These are phyloP conservation scores for Apiotrichum sp. DNA, from an alignment of 1,284 basidiomycete species.

Conservation along the genomic window DNA sequence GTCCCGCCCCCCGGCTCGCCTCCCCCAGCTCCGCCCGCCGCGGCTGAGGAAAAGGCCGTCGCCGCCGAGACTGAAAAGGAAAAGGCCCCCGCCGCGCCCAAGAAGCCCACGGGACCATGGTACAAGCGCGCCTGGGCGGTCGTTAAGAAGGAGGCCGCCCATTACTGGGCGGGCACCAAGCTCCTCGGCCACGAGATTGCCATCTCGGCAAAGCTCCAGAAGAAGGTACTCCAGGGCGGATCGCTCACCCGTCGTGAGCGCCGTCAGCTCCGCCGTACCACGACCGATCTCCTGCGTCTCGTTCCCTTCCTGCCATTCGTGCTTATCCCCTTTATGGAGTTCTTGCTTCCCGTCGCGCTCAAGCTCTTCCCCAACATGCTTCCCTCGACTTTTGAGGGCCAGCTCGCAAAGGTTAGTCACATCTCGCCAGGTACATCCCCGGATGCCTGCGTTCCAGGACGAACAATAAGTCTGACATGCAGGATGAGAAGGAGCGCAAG, in stretches of 20 bases:
- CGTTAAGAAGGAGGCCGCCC: constrained; percentile 90
- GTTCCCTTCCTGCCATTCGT: constrained; percentile 94
- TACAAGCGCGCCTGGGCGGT: constrained; percentile 63
- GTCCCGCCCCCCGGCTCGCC: constrained; percentile 33
- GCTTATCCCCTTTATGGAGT: constrained; percentile 96
- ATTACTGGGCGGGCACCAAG: constrained; percentile 97
- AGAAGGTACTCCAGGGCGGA: constrained; percentile 88
- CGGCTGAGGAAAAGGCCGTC: constrained; percentile 12
- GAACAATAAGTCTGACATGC: background rate
- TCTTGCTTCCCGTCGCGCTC: constrained; percentile 92
- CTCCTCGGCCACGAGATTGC: constrained; percentile 90
- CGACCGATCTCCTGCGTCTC: constrained; percentile 82
- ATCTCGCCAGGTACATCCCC: background rate
- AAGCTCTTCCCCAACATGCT: constrained; percentile 99
- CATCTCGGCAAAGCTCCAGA: constrained; percentile 80
- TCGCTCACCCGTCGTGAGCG: constrained; percentile 85
- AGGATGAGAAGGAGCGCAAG: constrained; percentile 97
- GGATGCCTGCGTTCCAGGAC: no score
- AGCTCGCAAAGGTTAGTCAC: constrained; percentile 71
- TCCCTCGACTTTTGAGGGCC: constrained; percentile 96
- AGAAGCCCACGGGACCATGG: constrained; percentile 35
- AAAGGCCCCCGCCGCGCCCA: constrained; percentile 49
- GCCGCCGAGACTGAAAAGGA: constrained; percentile 64
- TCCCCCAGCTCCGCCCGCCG: constrained; percentile 26
- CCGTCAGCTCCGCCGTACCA: constrained; percentile 89